Evolutionary conservation across 2,329 filamentous ascomycete genomes (phyloP), one percentile per base, ranked within the genome.

Genomic region (Paracorniculantispora psalliotae): DNA sequence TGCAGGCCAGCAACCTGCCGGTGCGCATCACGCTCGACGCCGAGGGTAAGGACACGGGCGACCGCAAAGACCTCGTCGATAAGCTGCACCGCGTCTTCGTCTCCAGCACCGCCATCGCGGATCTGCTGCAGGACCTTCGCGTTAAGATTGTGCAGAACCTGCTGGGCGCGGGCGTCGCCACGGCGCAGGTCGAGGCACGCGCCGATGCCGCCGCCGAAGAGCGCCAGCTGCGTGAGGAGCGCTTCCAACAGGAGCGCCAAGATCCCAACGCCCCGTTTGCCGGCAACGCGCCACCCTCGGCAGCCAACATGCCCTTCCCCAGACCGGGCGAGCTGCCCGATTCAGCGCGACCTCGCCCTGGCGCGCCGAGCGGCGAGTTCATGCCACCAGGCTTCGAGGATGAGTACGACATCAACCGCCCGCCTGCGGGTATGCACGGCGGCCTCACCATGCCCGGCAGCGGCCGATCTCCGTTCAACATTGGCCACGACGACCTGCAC

Each of bases 361-460:
- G 37, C 28, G 61, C 61, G 1, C 92, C 92, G 0, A 75, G 81
- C 0, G 86, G 80, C 10, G 90, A 92, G 64, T 92, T 96, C 64
- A 85, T 88, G 0, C 92, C 93, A 0, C 94, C 94, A 0, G 91
- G 85, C 21, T 97, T 97, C 64, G 94, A 97, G 64, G 93, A 99
- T 70, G 92, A 97, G 68, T 88, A 91, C 67, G 91, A 97, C 63
- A 81, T 97, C 61, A 86, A 90, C 62, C 80, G 86, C 1, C 89
- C 86, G 6, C 59, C 47, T 71, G 71, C 44, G 67, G 69, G 12
- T 71, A 72, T 23, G 12, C 60, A 62, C 65, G 51, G 35, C 15
- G 54, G 48, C n/a, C 71, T 64, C 63, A 69, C 44, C 13, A 58
- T 69, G 33, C 76, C 75, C 25, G 75, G 46, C 35, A 41, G 25